These are phyloP conservation scores for Sporopachydermia lactativora DNA, from an alignment of 805 yeast species.

Conservation along the genomic window DNA sequence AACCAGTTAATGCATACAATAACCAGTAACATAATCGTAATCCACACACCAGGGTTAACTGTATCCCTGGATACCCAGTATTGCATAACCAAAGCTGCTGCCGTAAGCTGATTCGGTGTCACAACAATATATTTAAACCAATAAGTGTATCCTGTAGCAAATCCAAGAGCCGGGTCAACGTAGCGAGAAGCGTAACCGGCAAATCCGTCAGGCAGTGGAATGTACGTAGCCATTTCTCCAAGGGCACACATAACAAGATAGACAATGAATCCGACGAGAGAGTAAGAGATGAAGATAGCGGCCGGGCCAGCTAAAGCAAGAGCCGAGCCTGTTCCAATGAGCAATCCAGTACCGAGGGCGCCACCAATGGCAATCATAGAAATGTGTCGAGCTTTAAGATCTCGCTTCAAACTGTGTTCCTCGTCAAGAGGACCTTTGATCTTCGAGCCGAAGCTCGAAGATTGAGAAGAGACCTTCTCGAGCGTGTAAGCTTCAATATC, in stretches of 20 bases:
- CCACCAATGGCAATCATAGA: constrained; percentile 75
- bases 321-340: constrained; percentile 66
- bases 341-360: constrained; percentile 67
- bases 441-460: background rate
- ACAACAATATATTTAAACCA: constrained; percentile 39
- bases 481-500: background rate
- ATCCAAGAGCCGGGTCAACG: constrained; percentile 53
- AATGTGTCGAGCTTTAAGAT: constrained; percentile 42
- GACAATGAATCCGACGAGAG: constrained; percentile 58
- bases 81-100: constrained; percentile 39
- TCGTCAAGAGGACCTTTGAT: constrained; percentile 5
- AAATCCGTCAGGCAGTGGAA: constrained; percentile 54
- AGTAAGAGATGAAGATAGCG: constrained; percentile 42
- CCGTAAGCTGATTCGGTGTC: constrained; percentile 52
- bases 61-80: constrained; percentile 31
- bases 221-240: constrained; percentile 56
- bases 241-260: constrained; percentile 53
- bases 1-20: constrained; percentile 28
- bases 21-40: constrained; percentile 31
- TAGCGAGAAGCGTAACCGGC: constrained; percentile 51
- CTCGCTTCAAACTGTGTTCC: constrained; percentile 14
- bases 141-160: constrained; percentile 55
- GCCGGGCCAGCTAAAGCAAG: constrained; percentile 56
- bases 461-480: background rate
- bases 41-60: constrained; percentile 37